Evolutionary conservation across 139 green algal genomes (phyloP).

Genomic region (Ettlia oleoabundans): DNA sequence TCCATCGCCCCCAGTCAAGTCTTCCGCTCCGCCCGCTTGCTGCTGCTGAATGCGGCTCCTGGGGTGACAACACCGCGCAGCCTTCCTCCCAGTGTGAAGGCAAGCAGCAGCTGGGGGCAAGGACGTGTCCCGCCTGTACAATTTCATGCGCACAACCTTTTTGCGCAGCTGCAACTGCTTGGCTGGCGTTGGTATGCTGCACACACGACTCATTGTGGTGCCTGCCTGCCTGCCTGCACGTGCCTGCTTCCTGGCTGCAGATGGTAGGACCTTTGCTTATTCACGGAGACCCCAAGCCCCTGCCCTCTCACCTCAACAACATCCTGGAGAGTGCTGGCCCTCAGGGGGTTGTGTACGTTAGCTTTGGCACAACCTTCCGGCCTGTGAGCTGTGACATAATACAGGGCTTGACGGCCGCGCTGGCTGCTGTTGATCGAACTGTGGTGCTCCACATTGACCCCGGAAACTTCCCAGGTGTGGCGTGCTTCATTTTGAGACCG

Average conservation of each 20-base stretch:
- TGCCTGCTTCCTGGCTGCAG: background rate
- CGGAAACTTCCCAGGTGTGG: background rate
- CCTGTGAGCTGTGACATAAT: background rate
- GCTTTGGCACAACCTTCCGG: background rate
- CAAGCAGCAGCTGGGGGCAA: background rate
- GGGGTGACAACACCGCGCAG: background rate
- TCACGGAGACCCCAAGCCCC: background rate
- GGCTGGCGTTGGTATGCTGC: background rate
- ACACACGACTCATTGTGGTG: background rate
- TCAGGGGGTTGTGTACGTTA: background rate
- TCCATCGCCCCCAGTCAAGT: background rate
- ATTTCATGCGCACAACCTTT: background rate
- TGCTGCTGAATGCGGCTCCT: background rate
- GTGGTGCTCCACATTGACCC: background rate
- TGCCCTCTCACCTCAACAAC: background rate
- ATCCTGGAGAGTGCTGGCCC: background rate
- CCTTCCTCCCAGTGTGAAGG: background rate
- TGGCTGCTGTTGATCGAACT: background rate
- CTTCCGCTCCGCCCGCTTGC: background rate
- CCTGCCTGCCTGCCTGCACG: background rate
- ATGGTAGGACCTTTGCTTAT: background rate
- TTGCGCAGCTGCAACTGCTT: background rate
- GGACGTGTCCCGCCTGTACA: background rate
- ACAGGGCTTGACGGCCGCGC: background rate
- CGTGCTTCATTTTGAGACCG: too few relatives aligned